phyloP scores from a whole-genome alignment of 2,329 filamentous ascomycete genomes.

The Claviceps cyperi region DNA sequence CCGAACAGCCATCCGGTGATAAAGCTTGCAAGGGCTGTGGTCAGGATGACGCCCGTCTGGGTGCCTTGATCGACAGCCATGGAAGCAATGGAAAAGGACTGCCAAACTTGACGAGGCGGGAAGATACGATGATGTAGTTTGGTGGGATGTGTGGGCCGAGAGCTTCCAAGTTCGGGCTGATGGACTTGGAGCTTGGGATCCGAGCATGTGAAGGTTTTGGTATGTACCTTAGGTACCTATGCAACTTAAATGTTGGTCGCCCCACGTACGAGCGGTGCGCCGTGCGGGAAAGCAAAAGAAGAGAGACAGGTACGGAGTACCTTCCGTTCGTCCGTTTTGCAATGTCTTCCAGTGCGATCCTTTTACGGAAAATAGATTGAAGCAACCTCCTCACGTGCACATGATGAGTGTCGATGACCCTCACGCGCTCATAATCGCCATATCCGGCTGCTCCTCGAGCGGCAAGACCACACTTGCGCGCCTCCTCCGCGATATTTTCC shows the following conservation, averaged over 20 bases:
- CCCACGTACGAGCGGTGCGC: no score
- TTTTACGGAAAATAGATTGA: no score
- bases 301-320: no score
- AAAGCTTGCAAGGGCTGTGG: slow-evolving; percentile 59
- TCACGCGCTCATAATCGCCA: slow-evolving; percentile 53
- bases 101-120: no score
- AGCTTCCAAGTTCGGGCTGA: neutral
- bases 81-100: neutral
- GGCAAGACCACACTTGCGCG: slow-evolving; percentile 91
- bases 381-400: neutral
- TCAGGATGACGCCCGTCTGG: slow-evolving; percentile 47
- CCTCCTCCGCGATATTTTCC: slow-evolving; percentile 69
- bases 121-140: neutral
- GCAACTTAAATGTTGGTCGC: no score
- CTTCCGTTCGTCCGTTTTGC: no score
- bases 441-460: slow-evolving; percentile 82
- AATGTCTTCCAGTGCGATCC: no score
- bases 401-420: slow-evolving; percentile 16
- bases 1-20: slow-evolving; percentile 71
- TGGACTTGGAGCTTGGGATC: neutral
- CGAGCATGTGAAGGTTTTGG: no score
- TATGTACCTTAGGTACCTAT: no score
- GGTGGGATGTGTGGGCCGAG: neutral
- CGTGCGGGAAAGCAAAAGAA: no score
- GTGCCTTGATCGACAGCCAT: slow-evolving; percentile 11